Percentiles rank a stretch among this genome's conserved stretches.
phyloP scores from a whole-genome alignment of 2,329 filamentous ascomycete genomes.

The Calycina herbarum region DNA sequence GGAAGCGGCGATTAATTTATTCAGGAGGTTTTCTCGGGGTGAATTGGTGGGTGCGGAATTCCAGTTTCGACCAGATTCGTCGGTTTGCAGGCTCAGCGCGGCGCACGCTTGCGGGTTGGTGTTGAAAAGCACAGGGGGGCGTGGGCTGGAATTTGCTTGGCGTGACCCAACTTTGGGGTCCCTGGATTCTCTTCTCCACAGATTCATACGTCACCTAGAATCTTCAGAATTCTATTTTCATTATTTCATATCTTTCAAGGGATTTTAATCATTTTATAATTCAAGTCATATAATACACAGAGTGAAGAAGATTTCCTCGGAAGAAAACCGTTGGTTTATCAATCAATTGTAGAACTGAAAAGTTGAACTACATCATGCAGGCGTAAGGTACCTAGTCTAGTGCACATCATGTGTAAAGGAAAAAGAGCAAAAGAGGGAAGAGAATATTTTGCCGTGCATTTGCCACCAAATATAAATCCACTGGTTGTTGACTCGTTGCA shows the following conservation, averaged over 20 bases:
- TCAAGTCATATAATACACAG: too few species aligned
- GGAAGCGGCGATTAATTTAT: background rate
- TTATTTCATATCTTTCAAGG: too few species aligned
- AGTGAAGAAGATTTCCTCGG: too few species aligned
- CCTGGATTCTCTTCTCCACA: background rate
- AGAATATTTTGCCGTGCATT: background rate
- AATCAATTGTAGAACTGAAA: background rate
- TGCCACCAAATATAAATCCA: background rate
- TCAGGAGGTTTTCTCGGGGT: background rate
- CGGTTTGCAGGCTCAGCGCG: background rate
- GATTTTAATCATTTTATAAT: too few species aligned
- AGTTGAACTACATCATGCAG: background rate
- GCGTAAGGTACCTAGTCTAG: background rate
- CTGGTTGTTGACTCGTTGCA: too few species aligned
- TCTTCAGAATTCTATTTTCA: too few species aligned
- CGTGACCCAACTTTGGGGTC: background rate
- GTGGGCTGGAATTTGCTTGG: background rate
- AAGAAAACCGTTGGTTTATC: background rate
- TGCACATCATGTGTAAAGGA: slow-evolving; percentile 1
- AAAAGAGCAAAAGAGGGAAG: background rate
- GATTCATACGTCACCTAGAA: too few species aligned
- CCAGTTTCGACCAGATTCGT: background rate
- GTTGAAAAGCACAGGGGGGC: background rate
- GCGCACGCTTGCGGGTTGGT: background rate
- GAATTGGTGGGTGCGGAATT: background rate